Conservation (phyloP, 345 rosid genomes). For the Lumnitzera racemosa region DNA sequence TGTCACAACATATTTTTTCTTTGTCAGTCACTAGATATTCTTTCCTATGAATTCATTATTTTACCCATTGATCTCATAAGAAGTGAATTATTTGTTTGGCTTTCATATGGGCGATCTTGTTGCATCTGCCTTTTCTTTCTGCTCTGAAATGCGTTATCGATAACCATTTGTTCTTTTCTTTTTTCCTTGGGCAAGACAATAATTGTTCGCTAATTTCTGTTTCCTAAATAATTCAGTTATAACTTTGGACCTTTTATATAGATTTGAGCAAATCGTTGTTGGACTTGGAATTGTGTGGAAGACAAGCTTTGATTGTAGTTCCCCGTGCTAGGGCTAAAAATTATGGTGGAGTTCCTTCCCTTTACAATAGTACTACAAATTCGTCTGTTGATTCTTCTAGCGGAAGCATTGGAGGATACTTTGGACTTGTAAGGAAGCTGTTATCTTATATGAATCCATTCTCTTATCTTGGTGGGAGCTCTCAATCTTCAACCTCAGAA, state of each 20-base stretch:
- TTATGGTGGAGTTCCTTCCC: slow-evolving; percentile 29
- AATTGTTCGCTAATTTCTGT: no score
- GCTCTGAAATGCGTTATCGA: no score
- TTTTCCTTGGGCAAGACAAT: no score
- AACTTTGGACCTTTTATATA: slow-evolving; percentile 19
- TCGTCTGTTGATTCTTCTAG: slow-evolving; percentile 21
- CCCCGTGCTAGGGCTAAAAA: slow-evolving; percentile 34
- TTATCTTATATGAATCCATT: slow-evolving; percentile 71
- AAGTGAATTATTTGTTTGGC: no score
- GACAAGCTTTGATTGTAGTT: slow-evolving; percentile 87
- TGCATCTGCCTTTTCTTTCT: no score
- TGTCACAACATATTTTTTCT: no score
- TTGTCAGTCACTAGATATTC: no score
- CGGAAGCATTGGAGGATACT: slow-evolving; percentile 56
- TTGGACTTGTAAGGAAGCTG: slow-evolving; percentile 37
- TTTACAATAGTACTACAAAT: slow-evolving; percentile 20
- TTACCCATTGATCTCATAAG: no score
- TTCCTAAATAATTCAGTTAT: neutral
- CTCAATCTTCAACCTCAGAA: slow-evolving; percentile 36
- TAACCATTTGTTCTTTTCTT: neutral
- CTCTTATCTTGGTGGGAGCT: slow-evolving; percentile 52
- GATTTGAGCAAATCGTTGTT: slow-evolving; percentile 65
- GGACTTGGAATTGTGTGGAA: slow-evolving; percentile 59
- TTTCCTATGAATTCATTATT: no score
- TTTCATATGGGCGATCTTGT: no score